Base-by-base conservation (phyloP, 2,329 filamentous ascomycete genomes). In the Microdochium paspali region DNA sequence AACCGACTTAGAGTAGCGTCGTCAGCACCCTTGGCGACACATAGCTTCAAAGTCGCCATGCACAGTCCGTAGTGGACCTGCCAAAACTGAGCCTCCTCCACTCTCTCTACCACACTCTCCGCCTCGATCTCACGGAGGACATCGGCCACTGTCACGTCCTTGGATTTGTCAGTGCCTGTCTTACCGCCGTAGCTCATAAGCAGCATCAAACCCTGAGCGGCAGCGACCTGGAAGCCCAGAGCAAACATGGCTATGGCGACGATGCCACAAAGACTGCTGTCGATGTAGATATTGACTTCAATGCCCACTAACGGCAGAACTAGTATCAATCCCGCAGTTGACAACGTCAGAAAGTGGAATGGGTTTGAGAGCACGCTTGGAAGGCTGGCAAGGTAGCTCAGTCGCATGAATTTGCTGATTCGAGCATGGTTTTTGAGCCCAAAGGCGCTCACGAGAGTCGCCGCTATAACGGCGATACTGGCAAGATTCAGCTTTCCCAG, bases 31-130 rank as follows among this genome's bases (percentile, higher is more conserved):
- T 68, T 71, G 4, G 69, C 63, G 24, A 95, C 79, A 50, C 83
- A 78, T 20, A 98, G 67, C 64, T 89, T 94, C 54, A 98, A 65
- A 61, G 94, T 96, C 9, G 93, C 93, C 85, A 97, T 95, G 61
- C 90, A 95, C 35, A 97, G 73, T 2, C 91, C 90, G 63, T 97
- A 96, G 66, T 98, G 93, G 13, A 96, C 93, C 70, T 98, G 93
- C 93, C 93, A 98, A 66, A 98, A 95, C 61, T 90, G 84, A 2
- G 90, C 91, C 59, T 96, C 90, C 49, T 96, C 88, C 44, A 98
- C 82, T 1, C 77, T 77, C 42, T 78, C 77, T 24, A 97, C 82
- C 47, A 78, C 77, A 2, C 86, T 81, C 57, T 96, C 90, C 1
- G 82, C 77, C 62, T 90, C 84, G 46, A 98, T 90, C 63, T 95